Evolutionary conservation across 768 basidiomycete species (phyloP).

Genomic region (Fistulinella prunicolor): DNA sequence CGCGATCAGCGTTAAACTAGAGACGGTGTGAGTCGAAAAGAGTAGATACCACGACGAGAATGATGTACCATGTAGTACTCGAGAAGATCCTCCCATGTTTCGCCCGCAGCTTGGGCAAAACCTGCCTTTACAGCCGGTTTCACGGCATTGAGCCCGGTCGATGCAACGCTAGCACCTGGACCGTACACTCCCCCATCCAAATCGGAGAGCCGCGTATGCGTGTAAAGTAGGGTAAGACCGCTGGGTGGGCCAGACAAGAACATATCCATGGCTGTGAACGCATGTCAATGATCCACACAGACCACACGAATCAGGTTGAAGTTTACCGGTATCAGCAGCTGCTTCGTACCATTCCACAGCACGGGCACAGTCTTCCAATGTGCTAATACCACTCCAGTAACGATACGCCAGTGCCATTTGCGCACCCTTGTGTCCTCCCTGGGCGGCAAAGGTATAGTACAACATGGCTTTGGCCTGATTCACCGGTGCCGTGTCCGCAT

Average conservation of each 20-base stretch:
- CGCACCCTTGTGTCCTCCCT: slow-evolving; percentile 81
- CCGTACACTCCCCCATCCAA: slow-evolving; percentile 92
- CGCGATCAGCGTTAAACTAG: slow-evolving; percentile 93
- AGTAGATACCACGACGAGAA: not conserved
- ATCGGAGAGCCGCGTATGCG: slow-evolving; percentile 82
- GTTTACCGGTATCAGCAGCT: slow-evolving; percentile 79
- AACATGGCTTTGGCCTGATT: slow-evolving; percentile 83
- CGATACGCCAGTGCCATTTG: slow-evolving; percentile 93
- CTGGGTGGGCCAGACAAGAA: slow-evolving; percentile 89
- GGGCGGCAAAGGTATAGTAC: slow-evolving; percentile 92
- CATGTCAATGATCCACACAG: not conserved
- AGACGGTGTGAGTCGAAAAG: slow-evolving; percentile 1
- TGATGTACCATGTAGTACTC: slow-evolving; percentile 81
- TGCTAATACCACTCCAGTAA: slow-evolving; percentile 94
- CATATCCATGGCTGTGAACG: slow-evolving; percentile 63
- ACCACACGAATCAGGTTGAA: slow-evolving; percentile 22
- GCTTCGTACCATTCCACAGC: slow-evolving; percentile 88
- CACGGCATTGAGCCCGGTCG: slow-evolving; percentile 70
- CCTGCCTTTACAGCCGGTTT: slow-evolving; percentile 83
- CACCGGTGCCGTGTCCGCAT: slow-evolving; percentile 55
- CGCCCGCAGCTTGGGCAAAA: slow-evolving; percentile 78
- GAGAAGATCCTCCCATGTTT: slow-evolving; percentile 90
- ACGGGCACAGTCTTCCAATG: slow-evolving; percentile 77
- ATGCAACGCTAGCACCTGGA: slow-evolving; percentile 90
- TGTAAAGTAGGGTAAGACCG: slow-evolving; percentile 80